phyloP scores from a whole-genome alignment of 78 protist genomes.

The Cavenderia fasciculata region DNA sequence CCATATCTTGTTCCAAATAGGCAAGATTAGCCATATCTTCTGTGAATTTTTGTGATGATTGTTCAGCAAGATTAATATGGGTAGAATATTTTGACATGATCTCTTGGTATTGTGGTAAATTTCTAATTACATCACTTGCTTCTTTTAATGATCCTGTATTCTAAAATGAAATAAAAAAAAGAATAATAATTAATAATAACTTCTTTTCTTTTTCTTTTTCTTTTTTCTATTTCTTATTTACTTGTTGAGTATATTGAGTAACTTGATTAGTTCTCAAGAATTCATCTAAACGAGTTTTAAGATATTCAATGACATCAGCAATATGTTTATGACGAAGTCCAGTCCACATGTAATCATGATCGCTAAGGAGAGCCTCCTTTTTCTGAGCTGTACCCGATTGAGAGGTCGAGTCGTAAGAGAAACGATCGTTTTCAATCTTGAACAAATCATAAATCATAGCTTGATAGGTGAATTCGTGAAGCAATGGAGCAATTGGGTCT shows the following conservation, averaged over 20 bases:
- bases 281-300: constrained; percentile 72
- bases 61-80: constrained; percentile 81
- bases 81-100: constrained; percentile 80
- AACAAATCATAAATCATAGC: constrained; percentile 90
- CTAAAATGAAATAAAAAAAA: background rate
- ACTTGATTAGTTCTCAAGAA: constrained; percentile 75
- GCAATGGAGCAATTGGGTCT: constrained; percentile 89
- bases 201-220: background rate
- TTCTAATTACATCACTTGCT: constrained; percentile 78
- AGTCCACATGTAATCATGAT: constrained; percentile 85
- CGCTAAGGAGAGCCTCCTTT: constrained; percentile 82
- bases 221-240: background rate
- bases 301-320: constrained; percentile 79
- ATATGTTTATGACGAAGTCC: constrained; percentile 85
- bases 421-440: constrained; percentile 72
- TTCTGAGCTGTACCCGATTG: constrained; percentile 3
- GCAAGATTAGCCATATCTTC: constrained; percentile 69
- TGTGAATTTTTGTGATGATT: constrained; percentile 76
- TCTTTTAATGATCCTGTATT: constrained; percentile 71
- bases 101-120: constrained; percentile 91
- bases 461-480: constrained; percentile 93
- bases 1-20: constrained; percentile 87
- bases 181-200: background rate
- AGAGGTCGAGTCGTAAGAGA: constrained; percentile 28
- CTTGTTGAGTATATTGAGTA: constrained; percentile 1